A percentile compares a stretch with the other conserved stretches of the same genome.
Evolutionary conservation across 306 rosid genomes (phyloP).

Genomic region (Bauhinia variegata): DNA sequence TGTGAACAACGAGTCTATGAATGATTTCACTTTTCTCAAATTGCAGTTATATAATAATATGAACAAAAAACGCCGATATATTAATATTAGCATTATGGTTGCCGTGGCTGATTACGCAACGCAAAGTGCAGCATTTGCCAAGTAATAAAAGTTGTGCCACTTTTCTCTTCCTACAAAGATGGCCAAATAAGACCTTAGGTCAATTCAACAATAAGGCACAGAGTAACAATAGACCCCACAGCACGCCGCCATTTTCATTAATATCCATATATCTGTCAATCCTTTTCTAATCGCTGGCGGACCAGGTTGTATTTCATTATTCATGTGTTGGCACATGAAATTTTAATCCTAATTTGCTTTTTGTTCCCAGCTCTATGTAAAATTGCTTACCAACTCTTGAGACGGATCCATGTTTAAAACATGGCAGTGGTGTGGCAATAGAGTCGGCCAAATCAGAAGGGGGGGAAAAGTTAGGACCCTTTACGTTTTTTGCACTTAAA

Average conservation of each 20-base stretch:
- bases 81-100: neutral
- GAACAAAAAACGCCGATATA: neutral
- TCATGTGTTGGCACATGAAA: too few relatives aligned
- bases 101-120: conserved; percentile 8
- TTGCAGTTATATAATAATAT: neutral
- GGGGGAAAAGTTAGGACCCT: neutral
- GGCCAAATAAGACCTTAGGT: neutral
- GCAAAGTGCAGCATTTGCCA: conserved; percentile 29
- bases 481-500: conserved; percentile 25
- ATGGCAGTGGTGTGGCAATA: neutral
- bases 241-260: too few relatives aligned
- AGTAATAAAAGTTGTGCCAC: neutral
- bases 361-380: too few relatives aligned
- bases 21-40: neutral
- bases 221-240: neutral
- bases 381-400: too few relatives aligned
- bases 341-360: too few relatives aligned
- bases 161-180: conserved; percentile 38
- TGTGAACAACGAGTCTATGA: neutral
- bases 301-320: too few relatives aligned
- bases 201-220: conserved; percentile 5
- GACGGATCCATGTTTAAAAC: conserved; percentile 1
- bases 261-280: too few relatives aligned
- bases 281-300: too few relatives aligned
- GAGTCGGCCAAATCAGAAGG: neutral